Evolutionary conservation across 2,329 filamentous ascomycete species (phyloP), one percentile per base, ranked within the genome.

Genomic region (Fusarium lyarnte): DNA sequence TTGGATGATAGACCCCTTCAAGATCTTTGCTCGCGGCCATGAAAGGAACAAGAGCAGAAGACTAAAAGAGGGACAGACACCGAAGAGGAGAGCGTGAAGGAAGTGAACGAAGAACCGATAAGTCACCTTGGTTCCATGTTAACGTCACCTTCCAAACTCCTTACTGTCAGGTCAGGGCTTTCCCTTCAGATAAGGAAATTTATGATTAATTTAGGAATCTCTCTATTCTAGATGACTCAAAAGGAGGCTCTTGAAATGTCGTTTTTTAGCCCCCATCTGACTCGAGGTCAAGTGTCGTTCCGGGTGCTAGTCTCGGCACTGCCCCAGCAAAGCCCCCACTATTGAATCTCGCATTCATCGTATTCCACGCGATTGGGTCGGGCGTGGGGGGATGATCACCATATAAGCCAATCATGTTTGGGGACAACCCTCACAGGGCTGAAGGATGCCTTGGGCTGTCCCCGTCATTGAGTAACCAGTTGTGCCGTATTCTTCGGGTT

Each of bases 271-370:
- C 58, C 23, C 29, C 27, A 60, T 47, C 25, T 17, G n/a, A 51
- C 29, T 19, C 47, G 35, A 35, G 47, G n/a, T 35, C 47, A 14
- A 51, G 47, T 35, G n/a, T 51, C 9, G n/a, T 33, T 51, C 29
- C 27, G 8, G 6, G 46, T 19, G n/a, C 29, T 46, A 47, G 46
- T 47, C 42, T 47, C 29, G 69, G 47, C 66, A 66, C 66, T 29
- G 70, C 75, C 69, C 62, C 72, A 59, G 36, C 58, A 58, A 59
- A 65, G 67, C 41, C 49, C 51, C 63, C 64, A 46, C 63, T 74
- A 67, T 76, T 72, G 68, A 59, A 60, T 73, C 70, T 79, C 77
- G 78, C 76, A 73, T 78, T 78, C 76, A 58, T 79, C 78, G 78
- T 79, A 78, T 79, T 77, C 58, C 58, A 45, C 63, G 29, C 41